Percentiles rank a stretch among this genome's conserved stretches.
Evolutionary conservation across 2,329 filamentous ascomycete species (phyloP).

Genomic region (Xylaria hypoxylon): DNA sequence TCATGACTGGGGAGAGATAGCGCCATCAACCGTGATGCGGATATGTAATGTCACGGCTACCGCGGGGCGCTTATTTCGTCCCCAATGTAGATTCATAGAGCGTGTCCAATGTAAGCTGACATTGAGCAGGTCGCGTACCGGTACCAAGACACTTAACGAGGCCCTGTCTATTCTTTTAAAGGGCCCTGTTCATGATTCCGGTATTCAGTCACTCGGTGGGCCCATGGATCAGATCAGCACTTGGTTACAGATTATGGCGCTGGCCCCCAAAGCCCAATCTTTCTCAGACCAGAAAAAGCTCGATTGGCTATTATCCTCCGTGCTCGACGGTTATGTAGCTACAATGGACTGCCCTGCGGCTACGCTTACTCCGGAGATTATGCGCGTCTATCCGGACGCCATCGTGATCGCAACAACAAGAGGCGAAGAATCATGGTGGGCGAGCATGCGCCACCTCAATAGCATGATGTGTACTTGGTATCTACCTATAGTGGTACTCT

Average conservation of each 20-base stretch:
- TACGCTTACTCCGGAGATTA: constrained; percentile 58
- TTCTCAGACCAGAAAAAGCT: constrained; percentile 52
- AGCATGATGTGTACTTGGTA: constrained; percentile 52
- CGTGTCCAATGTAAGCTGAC: constrained; percentile 37
- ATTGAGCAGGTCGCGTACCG: constrained; percentile 51
- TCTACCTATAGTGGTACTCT: constrained; percentile 51
- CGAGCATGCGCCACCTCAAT: constrained; percentile 51
- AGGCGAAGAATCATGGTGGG: constrained; percentile 55
- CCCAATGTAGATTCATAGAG: constrained; percentile 11
- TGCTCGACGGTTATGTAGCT: constrained; percentile 53
- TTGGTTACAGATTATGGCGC: constrained; percentile 52
- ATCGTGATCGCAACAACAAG: constrained; percentile 60
- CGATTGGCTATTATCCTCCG: constrained; percentile 52
- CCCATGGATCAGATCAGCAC: constrained; percentile 51
- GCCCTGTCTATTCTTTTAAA: constrained; percentile 52
- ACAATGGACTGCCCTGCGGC: constrained; percentile 58
- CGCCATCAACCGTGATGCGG: constrained; percentile 11
- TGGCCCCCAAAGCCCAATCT: constrained; percentile 47
- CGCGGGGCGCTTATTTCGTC: constrained; percentile 18
- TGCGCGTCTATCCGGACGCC: constrained; percentile 62
- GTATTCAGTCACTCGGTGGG: constrained; percentile 53
- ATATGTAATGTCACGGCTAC: constrained; percentile 13
- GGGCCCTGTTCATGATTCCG: constrained; percentile 53
- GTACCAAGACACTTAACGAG: constrained; percentile 54
- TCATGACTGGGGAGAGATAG: constrained; percentile 22